Evolutionary conservation across 768 basidiomycete species (phyloP).

Genomic region (Boletus vinaceobasis): DNA sequence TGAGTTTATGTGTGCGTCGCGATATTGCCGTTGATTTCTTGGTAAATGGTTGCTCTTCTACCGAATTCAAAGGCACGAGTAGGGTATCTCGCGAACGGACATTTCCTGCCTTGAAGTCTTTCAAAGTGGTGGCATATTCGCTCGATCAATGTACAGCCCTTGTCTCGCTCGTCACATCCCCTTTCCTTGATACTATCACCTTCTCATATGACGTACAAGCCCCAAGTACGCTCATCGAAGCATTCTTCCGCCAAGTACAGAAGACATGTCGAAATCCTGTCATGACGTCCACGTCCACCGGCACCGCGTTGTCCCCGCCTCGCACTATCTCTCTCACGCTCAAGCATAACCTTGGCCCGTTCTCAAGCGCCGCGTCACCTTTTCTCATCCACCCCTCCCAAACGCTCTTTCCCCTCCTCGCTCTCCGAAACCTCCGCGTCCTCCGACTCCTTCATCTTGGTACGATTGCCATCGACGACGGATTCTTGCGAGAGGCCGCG

Average conservation of each 20-base stretch:
- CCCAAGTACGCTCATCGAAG: conserved; percentile 13
- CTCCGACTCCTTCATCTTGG: conserved; percentile 27
- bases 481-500: conserved; percentile 24
- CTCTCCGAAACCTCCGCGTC: conserved; percentile 16
- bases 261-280: conserved; percentile 10
- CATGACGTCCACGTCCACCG: neutral
- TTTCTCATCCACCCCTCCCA: conserved; percentile 26
- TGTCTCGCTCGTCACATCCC: conserved; percentile 22
- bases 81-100: neutral
- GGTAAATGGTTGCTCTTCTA: conserved; percentile 2
- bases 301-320: neutral
- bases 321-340: conserved; percentile 23
- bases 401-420: conserved; percentile 23
- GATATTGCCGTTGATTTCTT: conserved; percentile 19
- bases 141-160: conserved; percentile 30
- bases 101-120: conserved; percentile 22
- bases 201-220: conserved; percentile 30
- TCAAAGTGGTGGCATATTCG: conserved; percentile 23
- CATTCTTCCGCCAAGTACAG: conserved; percentile 24
- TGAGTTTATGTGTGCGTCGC: conserved; percentile 17
- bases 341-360: conserved; percentile 25
- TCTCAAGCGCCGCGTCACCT: conserved; percentile 19
- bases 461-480: conserved; percentile 26
- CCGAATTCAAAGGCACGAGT: neutral
- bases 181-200: conserved; percentile 19